Conservation (phyloP, 2,329 filamentous ascomycete genomes). For the Raffaelea albimanens region DNA sequence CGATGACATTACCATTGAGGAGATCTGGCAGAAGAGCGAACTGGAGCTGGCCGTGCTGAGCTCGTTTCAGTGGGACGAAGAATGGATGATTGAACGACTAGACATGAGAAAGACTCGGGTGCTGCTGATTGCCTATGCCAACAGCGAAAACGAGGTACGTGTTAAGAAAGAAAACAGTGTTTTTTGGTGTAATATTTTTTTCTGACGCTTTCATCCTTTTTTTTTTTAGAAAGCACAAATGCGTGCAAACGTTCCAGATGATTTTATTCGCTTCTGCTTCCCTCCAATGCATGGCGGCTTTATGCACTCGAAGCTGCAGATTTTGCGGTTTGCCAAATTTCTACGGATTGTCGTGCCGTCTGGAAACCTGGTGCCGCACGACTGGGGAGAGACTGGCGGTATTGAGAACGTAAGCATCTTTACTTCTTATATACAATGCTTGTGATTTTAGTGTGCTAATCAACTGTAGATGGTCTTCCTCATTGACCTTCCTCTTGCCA, state of each 20-base stretch:
- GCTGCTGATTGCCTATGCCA: constrained; percentile 49
- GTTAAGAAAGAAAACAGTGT: too few species aligned
- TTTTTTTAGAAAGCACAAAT: constrained; percentile 36
- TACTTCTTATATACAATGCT: background rate
- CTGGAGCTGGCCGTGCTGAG: constrained; percentile 74
- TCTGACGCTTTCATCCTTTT: background rate
- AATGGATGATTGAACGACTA: constrained; percentile 69
- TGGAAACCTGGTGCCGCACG: constrained; percentile 75
- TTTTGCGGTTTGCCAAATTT: constrained; percentile 68
- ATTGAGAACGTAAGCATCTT: constrained; percentile 66
- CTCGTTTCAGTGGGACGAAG: constrained; percentile 76
- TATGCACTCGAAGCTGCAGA: constrained; percentile 93
- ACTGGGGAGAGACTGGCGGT: constrained; percentile 78
- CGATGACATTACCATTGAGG: constrained; percentile 79
- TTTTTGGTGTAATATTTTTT: too few species aligned
- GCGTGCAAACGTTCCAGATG: constrained; percentile 36
- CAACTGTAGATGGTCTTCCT: constrained; percentile 65
- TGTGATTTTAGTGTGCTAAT: background rate
- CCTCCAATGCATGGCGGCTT: constrained; percentile 65
- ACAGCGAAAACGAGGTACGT: constrained; percentile 41
- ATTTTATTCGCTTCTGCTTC: constrained; percentile 63
- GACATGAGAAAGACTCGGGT: constrained; percentile 51
- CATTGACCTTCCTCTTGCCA: constrained; percentile 72
- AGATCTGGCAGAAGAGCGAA: constrained; percentile 65
- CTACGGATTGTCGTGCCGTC: constrained; percentile 77